phyloP scores from a whole-genome alignment of 129 eudicot species.

The Tagetes erecta region DNA sequence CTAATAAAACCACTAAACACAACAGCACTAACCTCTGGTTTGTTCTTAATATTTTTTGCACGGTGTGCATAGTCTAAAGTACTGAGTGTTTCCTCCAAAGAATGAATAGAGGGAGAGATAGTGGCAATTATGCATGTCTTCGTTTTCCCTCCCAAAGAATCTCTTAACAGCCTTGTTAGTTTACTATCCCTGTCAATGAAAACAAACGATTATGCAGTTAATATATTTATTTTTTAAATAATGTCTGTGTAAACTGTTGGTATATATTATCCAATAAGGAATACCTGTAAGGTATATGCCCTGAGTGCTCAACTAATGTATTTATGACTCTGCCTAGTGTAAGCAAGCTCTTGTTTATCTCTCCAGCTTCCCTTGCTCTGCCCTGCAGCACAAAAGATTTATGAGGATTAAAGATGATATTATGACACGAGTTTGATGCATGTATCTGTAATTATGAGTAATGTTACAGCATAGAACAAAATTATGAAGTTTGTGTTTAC shows the following conservation, averaged over 20 bases:
- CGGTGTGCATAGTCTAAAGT: slow-evolving; percentile 95
- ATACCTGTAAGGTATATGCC: slow-evolving; percentile 96
- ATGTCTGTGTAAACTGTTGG: background rate
- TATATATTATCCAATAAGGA: slow-evolving; percentile 1
- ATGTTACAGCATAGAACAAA: background rate
- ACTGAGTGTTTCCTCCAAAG: slow-evolving; percentile 93
- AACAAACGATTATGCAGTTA: slow-evolving; percentile 6
- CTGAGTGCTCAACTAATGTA: slow-evolving; percentile 95
- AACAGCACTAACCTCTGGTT: slow-evolving; percentile 76
- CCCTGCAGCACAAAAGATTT: slow-evolving; percentile 52
- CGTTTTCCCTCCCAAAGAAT: slow-evolving; percentile 98
- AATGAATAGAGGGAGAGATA: slow-evolving; percentile 82
- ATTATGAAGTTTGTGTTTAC: slow-evolving; percentile 34
- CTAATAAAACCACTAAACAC: background rate
- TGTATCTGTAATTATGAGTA: background rate
- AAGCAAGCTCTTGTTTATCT: slow-evolving; percentile 94
- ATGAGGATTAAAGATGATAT: background rate
- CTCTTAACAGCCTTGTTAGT: slow-evolving; percentile 89
- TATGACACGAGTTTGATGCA: slow-evolving; percentile 9
- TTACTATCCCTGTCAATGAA: slow-evolving; percentile 76
- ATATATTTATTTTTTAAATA: background rate
- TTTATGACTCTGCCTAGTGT: slow-evolving; percentile 97
- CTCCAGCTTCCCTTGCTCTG: slow-evolving; percentile 99
- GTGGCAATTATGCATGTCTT: slow-evolving; percentile 98
- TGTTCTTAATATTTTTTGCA: slow-evolving; percentile 97